A percentile compares a stretch with the other conserved stretches of the same genome.
Conservation (phyloP, 176 grass and related monocot genomes). For the Dactylis glomerata region DNA sequence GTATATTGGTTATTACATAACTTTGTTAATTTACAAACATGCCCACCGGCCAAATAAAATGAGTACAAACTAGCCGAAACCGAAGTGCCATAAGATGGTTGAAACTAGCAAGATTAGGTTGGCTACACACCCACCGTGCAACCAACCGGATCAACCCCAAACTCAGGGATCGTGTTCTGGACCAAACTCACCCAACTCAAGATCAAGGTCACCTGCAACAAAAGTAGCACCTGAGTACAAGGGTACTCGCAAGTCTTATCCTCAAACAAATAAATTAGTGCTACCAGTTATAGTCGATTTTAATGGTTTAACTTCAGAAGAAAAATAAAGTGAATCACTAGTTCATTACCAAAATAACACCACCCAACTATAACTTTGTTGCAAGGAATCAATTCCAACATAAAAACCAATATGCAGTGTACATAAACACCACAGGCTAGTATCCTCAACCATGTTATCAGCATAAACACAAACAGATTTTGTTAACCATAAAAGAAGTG, state of each 20-base stretch:
- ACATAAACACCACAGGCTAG: too few relatives aligned
- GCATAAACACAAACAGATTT: background rate
- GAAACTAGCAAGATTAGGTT: too few relatives aligned
- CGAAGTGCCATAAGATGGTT: background rate
- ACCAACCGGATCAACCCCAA: background rate
- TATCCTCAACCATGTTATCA: background rate
- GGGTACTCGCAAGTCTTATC: background rate
- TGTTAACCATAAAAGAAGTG: background rate
- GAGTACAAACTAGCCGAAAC: background rate
- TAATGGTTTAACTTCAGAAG: background rate
- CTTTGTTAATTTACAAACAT: background rate
- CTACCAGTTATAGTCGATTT: too few relatives aligned
- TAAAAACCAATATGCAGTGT: too few relatives aligned
- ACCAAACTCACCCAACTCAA: background rate
- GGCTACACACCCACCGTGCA: background rate
- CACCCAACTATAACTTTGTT: too few relatives aligned
- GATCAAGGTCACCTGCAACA: background rate
- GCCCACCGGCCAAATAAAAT: background rate
- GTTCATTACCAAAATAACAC: too few relatives aligned
- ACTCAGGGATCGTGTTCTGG: background rate
- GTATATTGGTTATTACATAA: background rate
- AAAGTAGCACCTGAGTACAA: background rate
- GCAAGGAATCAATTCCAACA: too few relatives aligned
- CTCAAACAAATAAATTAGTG: too few relatives aligned
- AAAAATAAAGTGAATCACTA: background rate